Evolutionary conservation across 2,329 filamentous ascomycete species (phyloP).

Genomic region (Fusarium sp.): DNA sequence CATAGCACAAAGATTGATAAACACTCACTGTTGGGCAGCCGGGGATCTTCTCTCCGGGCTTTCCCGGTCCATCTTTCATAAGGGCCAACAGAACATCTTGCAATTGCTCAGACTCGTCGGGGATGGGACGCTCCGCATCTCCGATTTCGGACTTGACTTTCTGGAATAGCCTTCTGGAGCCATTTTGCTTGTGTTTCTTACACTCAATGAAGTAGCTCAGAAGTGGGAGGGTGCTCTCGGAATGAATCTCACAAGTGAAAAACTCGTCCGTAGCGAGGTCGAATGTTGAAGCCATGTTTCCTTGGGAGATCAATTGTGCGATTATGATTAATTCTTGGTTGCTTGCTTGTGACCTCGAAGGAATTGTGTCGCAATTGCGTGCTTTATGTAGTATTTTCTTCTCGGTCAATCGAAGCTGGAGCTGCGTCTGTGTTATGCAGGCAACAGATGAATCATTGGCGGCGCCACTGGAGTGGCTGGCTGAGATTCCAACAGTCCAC

Average conservation of each 20-base stretch:
- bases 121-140: not conserved
- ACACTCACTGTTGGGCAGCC: not conserved
- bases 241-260: not conserved
- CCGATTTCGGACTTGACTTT: not conserved
- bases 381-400: not conserved
- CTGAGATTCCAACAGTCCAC: not conserved
- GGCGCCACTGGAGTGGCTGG: not conserved
- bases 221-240: not conserved
- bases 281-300: not conserved
- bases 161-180: not conserved
- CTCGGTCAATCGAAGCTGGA: not conserved
- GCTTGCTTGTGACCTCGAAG: not conserved
- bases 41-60: not conserved
- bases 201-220: not conserved
- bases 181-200: not conserved
- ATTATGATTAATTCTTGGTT: not conserved
- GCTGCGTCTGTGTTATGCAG: not conserved
- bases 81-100: not conserved
- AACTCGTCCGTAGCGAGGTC: not conserved
- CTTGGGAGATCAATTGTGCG: rapidly evolving
- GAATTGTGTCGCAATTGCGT: not conserved
- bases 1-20: rapidly evolving
- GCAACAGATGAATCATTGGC: not conserved
- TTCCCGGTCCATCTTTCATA: not conserved
- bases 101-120: not conserved